These are phyloP conservation scores for Pleurozium schreberi DNA, from an alignment of 225 moss, liverwort and hornwort genomes.

Conservation along the genomic window DNA sequence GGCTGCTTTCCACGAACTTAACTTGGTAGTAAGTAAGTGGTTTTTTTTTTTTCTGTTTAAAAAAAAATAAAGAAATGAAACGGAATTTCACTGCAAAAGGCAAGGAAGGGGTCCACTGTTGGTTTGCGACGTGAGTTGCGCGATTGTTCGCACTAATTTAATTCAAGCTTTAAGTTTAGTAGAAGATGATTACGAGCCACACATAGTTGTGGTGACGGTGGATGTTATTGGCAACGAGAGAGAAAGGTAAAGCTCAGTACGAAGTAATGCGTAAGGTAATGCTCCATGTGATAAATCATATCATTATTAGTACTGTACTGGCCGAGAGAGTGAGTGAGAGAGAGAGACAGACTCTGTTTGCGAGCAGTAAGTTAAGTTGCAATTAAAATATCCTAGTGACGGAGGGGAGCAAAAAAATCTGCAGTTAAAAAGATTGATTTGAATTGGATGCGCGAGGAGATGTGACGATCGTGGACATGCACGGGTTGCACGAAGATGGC, in stretches of 20 bases:
- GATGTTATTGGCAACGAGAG: not conserved
- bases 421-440: not conserved
- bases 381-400: not conserved
- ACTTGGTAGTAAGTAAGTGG: too few relatives aligned
- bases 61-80: too few relatives aligned
- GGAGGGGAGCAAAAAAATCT: not conserved
- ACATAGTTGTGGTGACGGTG: not conserved
- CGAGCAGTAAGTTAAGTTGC: not conserved
- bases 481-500: conserved; percentile 80
- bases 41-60: too few relatives aligned
- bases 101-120: too few relatives aligned
- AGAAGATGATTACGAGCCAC: not conserved
- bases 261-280: too few relatives aligned
- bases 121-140: not conserved
- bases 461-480: conserved; percentile 49
- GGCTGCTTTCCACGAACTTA: not conserved
- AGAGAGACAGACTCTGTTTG: not conserved
- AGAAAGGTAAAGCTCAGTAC: not conserved
- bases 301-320: not conserved
- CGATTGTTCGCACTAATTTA: not conserved
- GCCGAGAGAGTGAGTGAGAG: not conserved
- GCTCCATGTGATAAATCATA: not conserved
- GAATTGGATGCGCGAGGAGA: conserved; percentile 39
- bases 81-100: too few relatives aligned
- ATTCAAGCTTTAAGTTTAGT: too few relatives aligned